phyloP scores from a whole-genome alignment of 1,284 basidiomycete species.

The Malassezia sympodialis region DNA sequence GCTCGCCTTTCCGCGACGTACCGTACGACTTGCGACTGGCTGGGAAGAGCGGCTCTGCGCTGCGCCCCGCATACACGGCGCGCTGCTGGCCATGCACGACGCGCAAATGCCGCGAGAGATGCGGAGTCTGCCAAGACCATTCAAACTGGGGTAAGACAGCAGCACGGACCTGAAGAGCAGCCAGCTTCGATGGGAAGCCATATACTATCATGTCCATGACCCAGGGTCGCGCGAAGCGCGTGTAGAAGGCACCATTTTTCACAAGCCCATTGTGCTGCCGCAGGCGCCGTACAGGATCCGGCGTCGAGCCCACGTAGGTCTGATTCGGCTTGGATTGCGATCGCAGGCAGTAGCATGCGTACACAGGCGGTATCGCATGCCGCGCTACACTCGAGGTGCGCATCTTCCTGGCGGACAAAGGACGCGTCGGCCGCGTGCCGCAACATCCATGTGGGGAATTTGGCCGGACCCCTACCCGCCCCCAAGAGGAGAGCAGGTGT shows the following conservation, averaged over 20 bases:
- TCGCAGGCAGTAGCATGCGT: slow-evolving; percentile 76
- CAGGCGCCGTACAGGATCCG: slow-evolving; percentile 65
- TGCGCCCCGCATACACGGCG: slow-evolving; percentile 3
- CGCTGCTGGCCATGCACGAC: slow-evolving; percentile 6
- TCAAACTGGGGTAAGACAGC: slow-evolving; percentile 57
- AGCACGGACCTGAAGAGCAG: slow-evolving; percentile 55
- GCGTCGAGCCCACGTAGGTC: slow-evolving; percentile 72
- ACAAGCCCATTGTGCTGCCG: slow-evolving; percentile 79
- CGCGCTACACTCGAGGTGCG: slow-evolving; percentile 5
- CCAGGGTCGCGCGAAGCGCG: slow-evolving; percentile 65
- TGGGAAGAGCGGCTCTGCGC: slow-evolving; percentile 24
- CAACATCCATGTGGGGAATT: neutral
- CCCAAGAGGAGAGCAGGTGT: too few relatives aligned
- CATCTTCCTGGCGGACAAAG: neutral
- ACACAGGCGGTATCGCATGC: slow-evolving; percentile 59
- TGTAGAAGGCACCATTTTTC: slow-evolving; percentile 65
- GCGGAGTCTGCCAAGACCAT: slow-evolving; percentile 79
- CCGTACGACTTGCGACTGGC: neutral
- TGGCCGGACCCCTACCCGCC: neutral
- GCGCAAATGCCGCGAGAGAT: slow-evolving; percentile 50
- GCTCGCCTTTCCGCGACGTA: neutral
- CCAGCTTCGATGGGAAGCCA: slow-evolving; percentile 73
- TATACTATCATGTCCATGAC: slow-evolving; percentile 79
- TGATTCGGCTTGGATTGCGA: slow-evolving; percentile 27
- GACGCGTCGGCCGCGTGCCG: neutral